A percentile compares a stretch with the other conserved stretches of the same genome.
Evolutionary conservation across 305 asterid genomes (phyloP).

Genomic region (Solanum aculeatissimum): DNA sequence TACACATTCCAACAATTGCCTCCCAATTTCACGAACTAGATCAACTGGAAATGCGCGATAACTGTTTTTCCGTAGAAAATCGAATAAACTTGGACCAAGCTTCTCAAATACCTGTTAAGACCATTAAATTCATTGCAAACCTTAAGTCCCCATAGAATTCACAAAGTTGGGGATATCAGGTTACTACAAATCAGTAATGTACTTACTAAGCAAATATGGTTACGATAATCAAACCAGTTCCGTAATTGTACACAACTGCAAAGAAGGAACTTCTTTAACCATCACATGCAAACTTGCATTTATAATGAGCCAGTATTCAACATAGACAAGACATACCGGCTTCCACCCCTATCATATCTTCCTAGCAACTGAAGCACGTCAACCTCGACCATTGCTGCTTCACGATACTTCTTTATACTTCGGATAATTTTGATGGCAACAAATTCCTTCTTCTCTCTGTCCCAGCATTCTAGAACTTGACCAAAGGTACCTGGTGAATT

Average conservation of each 20-base stretch:
- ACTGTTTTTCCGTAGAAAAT: conserved; percentile 88
- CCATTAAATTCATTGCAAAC: conserved; percentile 25
- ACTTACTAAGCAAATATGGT: conserved; percentile 52
- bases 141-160: conserved; percentile 20
- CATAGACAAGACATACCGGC: conserved; percentile 24
- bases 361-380: conserved; percentile 42
- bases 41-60: conserved; percentile 91
- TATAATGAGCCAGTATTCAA: not conserved
- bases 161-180: conserved; percentile 13
- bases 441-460: conserved; percentile 26
- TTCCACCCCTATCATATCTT: conserved; percentile 30
- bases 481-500: conserved; percentile 36
- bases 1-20: conserved; percentile 99
- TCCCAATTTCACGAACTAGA: conserved; percentile 98
- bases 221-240: conserved; percentile 60
- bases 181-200: conserved; percentile 15
- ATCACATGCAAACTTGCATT: conserved; percentile 8
- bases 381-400: conserved; percentile 38
- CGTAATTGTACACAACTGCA: conserved; percentile 56
- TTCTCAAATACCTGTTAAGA: conserved; percentile 98
- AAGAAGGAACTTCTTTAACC: conserved; percentile 31
- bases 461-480: conserved; percentile 51
- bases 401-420: conserved; percentile 40
- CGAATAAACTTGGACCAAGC: conserved; percentile 99
- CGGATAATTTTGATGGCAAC: conserved; percentile 40